phyloP scores from a whole-genome alignment of 805 yeast genomes.

The Candida dendrica region DNA sequence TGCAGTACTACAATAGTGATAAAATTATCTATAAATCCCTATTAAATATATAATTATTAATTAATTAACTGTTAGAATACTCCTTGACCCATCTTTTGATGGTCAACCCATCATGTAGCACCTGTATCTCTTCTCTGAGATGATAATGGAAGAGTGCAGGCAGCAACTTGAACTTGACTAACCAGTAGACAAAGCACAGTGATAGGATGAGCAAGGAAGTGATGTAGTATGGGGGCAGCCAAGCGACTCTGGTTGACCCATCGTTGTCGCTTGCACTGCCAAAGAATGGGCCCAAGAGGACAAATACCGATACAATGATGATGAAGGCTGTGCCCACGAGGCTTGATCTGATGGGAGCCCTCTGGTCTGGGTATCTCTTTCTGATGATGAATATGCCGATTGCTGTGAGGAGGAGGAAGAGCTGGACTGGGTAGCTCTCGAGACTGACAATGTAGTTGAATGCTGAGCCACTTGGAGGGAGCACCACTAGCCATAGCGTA shows the following conservation, averaged over 20 bases:
- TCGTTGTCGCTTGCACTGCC: constrained; percentile 23
- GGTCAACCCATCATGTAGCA: constrained; percentile 49
- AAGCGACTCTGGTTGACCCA: constrained; percentile 2
- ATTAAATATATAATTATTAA: no score
- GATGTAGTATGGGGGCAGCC: constrained; percentile 29
- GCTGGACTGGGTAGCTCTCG: constrained; percentile 39
- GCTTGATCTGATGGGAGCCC: constrained; percentile 46
- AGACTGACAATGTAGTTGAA: constrained; percentile 36
- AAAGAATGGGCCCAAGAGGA: constrained; percentile 41
- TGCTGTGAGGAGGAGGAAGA: constrained; percentile 45
- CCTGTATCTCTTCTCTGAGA: constrained; percentile 32
- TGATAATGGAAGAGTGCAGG: constrained; percentile 42
- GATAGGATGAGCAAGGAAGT: constrained; percentile 35
- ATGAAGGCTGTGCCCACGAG: constrained; percentile 40
- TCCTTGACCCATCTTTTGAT: constrained; percentile 50
- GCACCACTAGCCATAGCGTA: constrained; percentile 23
- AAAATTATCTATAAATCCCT: no score
- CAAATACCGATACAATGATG: constrained; percentile 36
- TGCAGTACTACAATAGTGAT: no score
- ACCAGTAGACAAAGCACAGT: constrained; percentile 49
- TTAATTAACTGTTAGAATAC: no score
- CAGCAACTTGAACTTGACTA: constrained; percentile 36
- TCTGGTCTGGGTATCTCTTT: constrained; percentile 36
- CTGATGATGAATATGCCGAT: constrained; percentile 52
- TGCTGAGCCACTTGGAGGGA: constrained; percentile 28